Base-by-base conservation (phyloP, 352 stramenopile genomes). In the Pythium volutum region DNA sequence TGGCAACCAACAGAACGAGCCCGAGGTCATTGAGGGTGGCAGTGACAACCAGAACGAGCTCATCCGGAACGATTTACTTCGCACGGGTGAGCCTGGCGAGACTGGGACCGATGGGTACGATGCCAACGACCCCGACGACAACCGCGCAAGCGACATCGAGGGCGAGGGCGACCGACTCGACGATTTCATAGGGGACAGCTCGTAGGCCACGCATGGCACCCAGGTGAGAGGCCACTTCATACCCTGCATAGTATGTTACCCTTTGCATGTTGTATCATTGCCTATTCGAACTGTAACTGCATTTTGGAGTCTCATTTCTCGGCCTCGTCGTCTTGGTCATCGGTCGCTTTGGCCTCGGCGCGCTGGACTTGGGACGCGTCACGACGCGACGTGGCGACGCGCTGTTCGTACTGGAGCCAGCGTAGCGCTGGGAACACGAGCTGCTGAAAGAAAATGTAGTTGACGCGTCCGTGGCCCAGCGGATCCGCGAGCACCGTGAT, bases 391-490 rank as follows among this genome's bases (percentile, higher is more conserved):
- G 27, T 29, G 15, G 11, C 12, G 10, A 66, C 39, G n/a, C 55
- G 48, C 22, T 62, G 39, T 7, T 73, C 66, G 48, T 87, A 72
- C 26, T 64, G 48, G 5, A 86, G 43, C 56, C 66, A 67, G 6
- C 74, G 59, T 12, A 83, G 43, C 20, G 82, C 45, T 8, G 78
- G 78, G 36, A 76, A 76, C 53, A 85, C 52, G 5, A 82, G 60
- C 48, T 88, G 77, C 47, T 85, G 68, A 33, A 87, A 87, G 55
- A 65, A 69, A 27, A 68, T 59, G 43, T 85, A 87, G 66, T 86
- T 86, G 39, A 88, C 81, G 42, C 81, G 77, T 11, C 78, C 78
- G 11, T 66, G 74, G 14, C 70, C 66, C n/a, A 72, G 70, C 3
- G 71, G 65, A 46, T 90, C 78, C 0, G 71, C 78, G 18, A 86